These are phyloP conservation scores for Penicillium sp. DNA, from an alignment of 2,329 filamentous ascomycete genomes.

Conservation along the genomic window DNA sequence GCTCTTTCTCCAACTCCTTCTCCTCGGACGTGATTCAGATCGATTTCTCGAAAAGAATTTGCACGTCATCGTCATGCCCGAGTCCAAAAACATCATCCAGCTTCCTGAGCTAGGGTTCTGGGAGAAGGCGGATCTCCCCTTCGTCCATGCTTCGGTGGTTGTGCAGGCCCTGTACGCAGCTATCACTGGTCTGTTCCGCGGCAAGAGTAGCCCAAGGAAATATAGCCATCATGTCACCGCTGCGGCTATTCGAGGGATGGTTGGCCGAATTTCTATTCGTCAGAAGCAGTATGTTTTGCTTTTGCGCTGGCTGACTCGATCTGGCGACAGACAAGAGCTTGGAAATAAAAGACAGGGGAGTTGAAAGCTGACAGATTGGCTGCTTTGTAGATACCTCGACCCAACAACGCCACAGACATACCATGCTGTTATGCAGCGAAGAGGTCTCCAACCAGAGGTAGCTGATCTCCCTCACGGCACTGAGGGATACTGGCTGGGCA, in stretches of 20 bases:
- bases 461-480: conserved; percentile 41
- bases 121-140: conserved; percentile 43
- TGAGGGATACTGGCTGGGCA: conserved; percentile 48
- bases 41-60: too few relatives aligned
- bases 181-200: conserved; percentile 48
- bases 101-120: conserved; percentile 39
- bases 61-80: conserved; percentile 15
- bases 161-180: conserved; percentile 38
- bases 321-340: background rate
- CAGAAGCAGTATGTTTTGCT: conserved; percentile 41
- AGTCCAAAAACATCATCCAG: conserved; percentile 20
- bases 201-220: conserved; percentile 42
- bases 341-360: background rate
- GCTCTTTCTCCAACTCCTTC: background rate
- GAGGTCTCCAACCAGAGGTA: conserved; percentile 37
- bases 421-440: conserved; percentile 32
- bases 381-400: conserved; percentile 31
- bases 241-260: conserved; percentile 38
- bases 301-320: background rate
- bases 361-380: conserved; percentile 3
- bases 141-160: conserved; percentile 35
- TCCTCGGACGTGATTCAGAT: background rate
- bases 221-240: conserved; percentile 45
- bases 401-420: conserved; percentile 38
- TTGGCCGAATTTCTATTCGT: conserved; percentile 32